Evolutionary conservation across 106 monocot species (phyloP), one percentile per base, ranked within the genome.

Genomic region (Posidonia australis): DNA sequence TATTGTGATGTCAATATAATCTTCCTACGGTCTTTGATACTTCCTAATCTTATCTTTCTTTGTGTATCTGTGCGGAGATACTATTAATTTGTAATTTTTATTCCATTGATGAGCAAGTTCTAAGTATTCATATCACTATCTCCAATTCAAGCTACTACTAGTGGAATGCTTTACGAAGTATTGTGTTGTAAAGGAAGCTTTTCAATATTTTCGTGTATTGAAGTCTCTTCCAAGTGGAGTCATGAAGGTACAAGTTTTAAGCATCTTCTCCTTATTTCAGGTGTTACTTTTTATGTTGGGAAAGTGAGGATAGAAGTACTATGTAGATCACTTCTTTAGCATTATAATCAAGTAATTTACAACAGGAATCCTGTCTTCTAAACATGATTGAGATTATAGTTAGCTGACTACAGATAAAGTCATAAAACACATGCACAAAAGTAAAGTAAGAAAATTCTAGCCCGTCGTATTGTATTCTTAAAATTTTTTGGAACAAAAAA

Each of bases 171-270:
- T 46, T 46, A 63, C 46, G 46, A 63, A 63, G 24, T 63, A 63
- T 63, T 63, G 63, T 63, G 73, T 24, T 54, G 70, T 53, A 29
- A 21, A 52, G 1, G 52, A 96, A 87, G 90, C 94, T 62, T 82
- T 96, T 58, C 71, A 90, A 5, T 90, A 96, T 77, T 96, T 96
- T 65, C 86, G 80, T 65, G 94, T 90, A 66, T 74, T 96, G 54
- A 86, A 80, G 70, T 84, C 65, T 44, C 73, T 83, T 42, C 70
- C 67, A 68, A 86, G 82, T 1, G 86, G 94, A 45, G 89, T 49
- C 82, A 86, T 72, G 93, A 94, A 82, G 93, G 93, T 94, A 75
- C 27, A 17, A 13, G 53, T 64, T 22, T 36, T 36, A 4, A 4
- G 5, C 7, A 1, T 9, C 43, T 46, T 56, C 18, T 53, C 24